Conservation (phyloP, 306 rosid genomes). For the Cucurbita ficifolia region DNA sequence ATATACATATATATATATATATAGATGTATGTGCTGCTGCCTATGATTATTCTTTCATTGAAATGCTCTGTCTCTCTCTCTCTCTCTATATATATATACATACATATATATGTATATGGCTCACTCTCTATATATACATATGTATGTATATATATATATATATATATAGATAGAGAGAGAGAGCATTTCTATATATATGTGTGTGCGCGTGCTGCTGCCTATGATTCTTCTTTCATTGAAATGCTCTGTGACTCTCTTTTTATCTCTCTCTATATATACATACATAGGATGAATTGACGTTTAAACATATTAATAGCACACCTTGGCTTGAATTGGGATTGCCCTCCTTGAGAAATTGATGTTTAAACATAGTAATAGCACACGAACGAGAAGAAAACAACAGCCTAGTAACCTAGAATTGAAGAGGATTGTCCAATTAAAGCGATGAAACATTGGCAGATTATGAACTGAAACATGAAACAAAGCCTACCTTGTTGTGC, state of each 20-base stretch:
- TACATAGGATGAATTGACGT: neutral
- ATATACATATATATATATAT: no score
- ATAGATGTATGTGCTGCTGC: neutral
- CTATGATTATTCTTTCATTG: neutral
- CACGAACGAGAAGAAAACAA: neutral
- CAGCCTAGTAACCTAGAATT: neutral
- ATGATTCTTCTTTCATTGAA: neutral
- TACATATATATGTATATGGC: no score
- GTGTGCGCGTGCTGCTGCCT: neutral
- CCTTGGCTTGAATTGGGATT: no score
- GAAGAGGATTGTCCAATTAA: neutral
- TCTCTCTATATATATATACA: neutral
- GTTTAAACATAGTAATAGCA: neutral
- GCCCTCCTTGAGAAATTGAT: neutral
- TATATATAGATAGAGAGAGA: no score
- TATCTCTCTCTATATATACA: neutral
- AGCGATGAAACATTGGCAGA: neutral
- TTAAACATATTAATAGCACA: neutral
- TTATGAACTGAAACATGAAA: neutral
- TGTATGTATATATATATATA: no score
- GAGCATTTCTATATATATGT: no score
- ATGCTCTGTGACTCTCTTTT: neutral
- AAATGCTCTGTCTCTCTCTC: neutral
- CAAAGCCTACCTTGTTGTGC: slow-evolving; percentile 70
- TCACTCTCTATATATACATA: no score